These are phyloP conservation scores for Trypanosomatidae sp. DNA, from an alignment of 208 protist genomes.

Conservation along the genomic window DNA sequence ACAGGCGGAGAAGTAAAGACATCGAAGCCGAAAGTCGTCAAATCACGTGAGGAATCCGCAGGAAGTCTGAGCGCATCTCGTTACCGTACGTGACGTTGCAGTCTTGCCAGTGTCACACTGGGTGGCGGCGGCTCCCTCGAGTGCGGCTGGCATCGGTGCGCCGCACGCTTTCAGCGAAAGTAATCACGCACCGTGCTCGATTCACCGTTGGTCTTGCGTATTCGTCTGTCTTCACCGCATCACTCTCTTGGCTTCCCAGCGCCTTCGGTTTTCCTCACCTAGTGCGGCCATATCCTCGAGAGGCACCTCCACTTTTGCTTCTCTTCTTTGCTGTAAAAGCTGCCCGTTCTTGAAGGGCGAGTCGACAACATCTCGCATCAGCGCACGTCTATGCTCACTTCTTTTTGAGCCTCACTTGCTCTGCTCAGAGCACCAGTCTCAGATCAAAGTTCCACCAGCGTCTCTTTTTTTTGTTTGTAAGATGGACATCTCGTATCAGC, in stretches of 20 bases:
- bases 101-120: background rate
- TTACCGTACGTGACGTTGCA: background rate
- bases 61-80: background rate
- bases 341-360: background rate
- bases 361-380: background rate
- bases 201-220: background rate
- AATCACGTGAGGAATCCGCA: background rate
- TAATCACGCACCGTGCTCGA: background rate
- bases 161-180: background rate
- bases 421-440: background rate
- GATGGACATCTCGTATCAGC: conserved; percentile 21
- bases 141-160: background rate
- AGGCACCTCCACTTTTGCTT: background rate
- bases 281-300: background rate
- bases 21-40: background rate
- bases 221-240: background rate
- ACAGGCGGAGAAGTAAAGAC: background rate
- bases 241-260: background rate
- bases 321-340: background rate
- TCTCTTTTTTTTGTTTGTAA: background rate
- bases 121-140: background rate
- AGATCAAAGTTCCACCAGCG: background rate
- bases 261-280: background rate
- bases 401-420: background rate
- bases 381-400: background rate